Base-by-base conservation (phyloP, 164 flowering plant genomes). In the Protea cynaroides region DNA sequence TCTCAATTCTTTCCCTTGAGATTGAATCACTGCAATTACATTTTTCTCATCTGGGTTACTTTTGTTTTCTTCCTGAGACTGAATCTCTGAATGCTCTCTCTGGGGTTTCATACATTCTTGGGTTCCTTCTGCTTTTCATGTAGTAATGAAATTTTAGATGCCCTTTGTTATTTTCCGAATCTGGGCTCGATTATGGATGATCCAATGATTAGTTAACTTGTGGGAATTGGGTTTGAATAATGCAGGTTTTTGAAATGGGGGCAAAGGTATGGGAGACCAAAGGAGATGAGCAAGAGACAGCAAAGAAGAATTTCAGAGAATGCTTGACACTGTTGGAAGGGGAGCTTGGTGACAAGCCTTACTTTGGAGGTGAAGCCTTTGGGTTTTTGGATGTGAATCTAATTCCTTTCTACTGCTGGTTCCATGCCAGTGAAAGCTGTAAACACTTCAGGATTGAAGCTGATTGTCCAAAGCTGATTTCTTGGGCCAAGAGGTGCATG, bases 401-500 rank as follows among this genome's bases (percentile, higher is more conserved):
- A 5, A 10, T 61, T 0, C 65, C 65, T 14, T 54, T 43, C 40
- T 53, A 62, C 44, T 1, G 54, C 43, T 61, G 46, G 61, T 68
- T 55, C 25, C 10, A 18, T 18, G 21, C 25, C 4, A 46, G 44
- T 11, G 59, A 68, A 55, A 62, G 18, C 1, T n/a, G 3, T 44
- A 54, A 61, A 18, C 51, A 44, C 15, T 56, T 62, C 61, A 62
- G 54, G 44, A 43, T 68, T 4, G 71, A 68, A 52, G 54, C 37
- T 5, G 65, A 61, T 21, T 56, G 56, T 46, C 71, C 71, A 15
- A 62, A 62, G 38, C 7, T 62, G 17, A 8, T 56, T 23, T 61
- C 46, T 11, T 62, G 61, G 65, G 55, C 34, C 55, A 68, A 68
- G 47, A 62, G 65, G 50, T 62, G 71, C 37, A n/a, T 29, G 61